Evolutionary conservation across 208 protist genomes (phyloP), one percentile per base, ranked within the genome.

Genomic region (Leishmania guyanensis): DNA sequence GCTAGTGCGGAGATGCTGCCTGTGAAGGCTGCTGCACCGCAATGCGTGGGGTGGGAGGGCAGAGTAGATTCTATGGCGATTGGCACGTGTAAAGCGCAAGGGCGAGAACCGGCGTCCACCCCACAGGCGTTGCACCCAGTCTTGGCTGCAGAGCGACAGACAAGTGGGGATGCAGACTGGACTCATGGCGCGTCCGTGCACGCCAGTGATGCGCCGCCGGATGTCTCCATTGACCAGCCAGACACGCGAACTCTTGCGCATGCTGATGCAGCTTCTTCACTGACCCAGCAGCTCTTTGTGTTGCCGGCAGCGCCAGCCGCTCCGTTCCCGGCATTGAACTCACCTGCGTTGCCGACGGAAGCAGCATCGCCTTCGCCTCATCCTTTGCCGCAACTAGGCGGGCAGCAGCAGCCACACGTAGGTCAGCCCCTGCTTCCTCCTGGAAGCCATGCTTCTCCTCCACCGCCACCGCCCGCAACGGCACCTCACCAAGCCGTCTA

Each of bases 191-290:
- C 65, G 8, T 80, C 78, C 12, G 33, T 72, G 62, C 9, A 66
- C 46, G 58, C 53, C 17, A 82, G 79, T 51, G 78, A 50, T 10
- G 78, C 26, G 43, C 78, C 82, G 16, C 76, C 74, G 0, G 73
- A 75, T 36, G 48, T 54, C 56, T 33, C 20, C 0, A 3, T 65
- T 29, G 29, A 26, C 29, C 48, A 0, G 16, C 4, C 33, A 33
- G 48, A 22, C 51, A 16, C 9, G 6, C 26, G 16, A 33, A 26
- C 29, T 20, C 53, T n/a, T 20, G 51, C 12, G 0, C 51, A 76
- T 17, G 33, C 16, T 62, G 12, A 16, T 29, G 53, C 72, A 5
- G 33, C 72, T 3, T 51, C 51, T 14, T 51, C 33, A n/a, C 72
- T 29, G 10, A 16, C 14, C 17, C 51, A 48, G 51, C 53, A 26